Evolutionary conservation across 176 grass and related monocot genomes (phyloP).

Genomic region (Avena atlantica): DNA sequence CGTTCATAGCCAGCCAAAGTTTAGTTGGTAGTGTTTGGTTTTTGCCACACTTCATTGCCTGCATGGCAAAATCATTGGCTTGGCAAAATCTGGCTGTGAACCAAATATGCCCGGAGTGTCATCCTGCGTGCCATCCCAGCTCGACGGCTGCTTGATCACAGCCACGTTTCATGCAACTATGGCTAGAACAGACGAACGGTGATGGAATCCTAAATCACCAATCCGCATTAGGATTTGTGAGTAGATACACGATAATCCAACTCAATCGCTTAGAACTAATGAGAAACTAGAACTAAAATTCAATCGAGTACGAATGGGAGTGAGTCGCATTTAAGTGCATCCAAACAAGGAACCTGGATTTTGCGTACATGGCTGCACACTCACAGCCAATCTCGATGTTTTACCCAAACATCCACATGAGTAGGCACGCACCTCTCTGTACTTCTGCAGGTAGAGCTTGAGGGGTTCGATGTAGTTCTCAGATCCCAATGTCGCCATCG

Average conservation of each 20-base stretch:
- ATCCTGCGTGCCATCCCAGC: neutral
- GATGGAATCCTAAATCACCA: slow-evolving; percentile 9
- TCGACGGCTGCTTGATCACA: neutral
- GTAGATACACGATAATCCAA: neutral
- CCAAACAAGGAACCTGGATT: neutral
- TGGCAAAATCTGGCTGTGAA: too few species aligned
- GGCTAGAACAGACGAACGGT: neutral
- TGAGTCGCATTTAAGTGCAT: neutral
- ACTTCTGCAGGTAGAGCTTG: slow-evolving; percentile 72
- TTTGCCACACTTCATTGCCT: too few species aligned
- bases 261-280: neutral
- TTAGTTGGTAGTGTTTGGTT: too few species aligned
- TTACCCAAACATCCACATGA: neutral
- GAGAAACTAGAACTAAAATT: neutral
- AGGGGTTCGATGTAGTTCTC: slow-evolving; percentile 76
- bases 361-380: neutral
- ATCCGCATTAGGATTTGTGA: neutral
- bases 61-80: too few species aligned
- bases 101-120: neutral
- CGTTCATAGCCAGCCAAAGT: too few species aligned
- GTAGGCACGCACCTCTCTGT: slow-evolving; percentile 56
- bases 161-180: neutral
- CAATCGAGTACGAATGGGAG: neutral
- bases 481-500: slow-evolving; percentile 71
- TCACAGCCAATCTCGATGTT: neutral